Base-by-base conservation (phyloP, 495 filamentous ascomycete species). In the Aspergillus cristatus region DNA sequence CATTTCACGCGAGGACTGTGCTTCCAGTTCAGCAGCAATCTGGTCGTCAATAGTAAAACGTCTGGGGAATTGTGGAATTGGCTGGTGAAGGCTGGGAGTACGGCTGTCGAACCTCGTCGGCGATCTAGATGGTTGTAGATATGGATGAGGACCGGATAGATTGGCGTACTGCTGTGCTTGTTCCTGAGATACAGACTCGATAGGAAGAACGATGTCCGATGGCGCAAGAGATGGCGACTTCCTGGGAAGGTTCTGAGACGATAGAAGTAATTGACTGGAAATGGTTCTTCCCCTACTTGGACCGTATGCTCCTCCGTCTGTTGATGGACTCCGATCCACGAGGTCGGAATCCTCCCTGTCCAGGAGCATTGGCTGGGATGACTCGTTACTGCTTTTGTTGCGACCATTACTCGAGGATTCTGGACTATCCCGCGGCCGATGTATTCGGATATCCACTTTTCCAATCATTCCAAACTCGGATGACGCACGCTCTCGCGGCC, bases 291-390 rank as follows among this genome's bases (percentile, higher is more conserved):
- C 7, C 11, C 28, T 13, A 13, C 13, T 10, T 17, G 18, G 11
- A n/a, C 8, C 8, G 20, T 10, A 28, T 24, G 24, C 6, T 24
- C 13, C n/a, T n/a, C n/a, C n/a, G n/a, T n/a, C 20, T 11, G 7
- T 17, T 16, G 12, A 15, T n/a, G 7, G 7, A 20, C 17, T 16
- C 16, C 33, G 3, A 8, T 32, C 28, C 1, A 29, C 13, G 12
- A 11, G 13, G 17, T 32, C 3, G 7, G 47, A 40, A 7, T 36
- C 39, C 25, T 55, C 57, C 18, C 43, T 14, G 32, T 55, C 54
- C 14, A 63, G 42, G 28, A 61, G 50, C 55, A 65, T 67, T 7
- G 60, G 50, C 37, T 60, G 55, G 1, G 60, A 63, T 2, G 63
- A 65, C 6, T 29, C 16, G 15, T 42, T 45, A 15, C 32, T 14